These are phyloP conservation scores for Priceomyces castillae DNA, from an alignment of 805 yeast genomes.

Conservation along the genomic window DNA sequence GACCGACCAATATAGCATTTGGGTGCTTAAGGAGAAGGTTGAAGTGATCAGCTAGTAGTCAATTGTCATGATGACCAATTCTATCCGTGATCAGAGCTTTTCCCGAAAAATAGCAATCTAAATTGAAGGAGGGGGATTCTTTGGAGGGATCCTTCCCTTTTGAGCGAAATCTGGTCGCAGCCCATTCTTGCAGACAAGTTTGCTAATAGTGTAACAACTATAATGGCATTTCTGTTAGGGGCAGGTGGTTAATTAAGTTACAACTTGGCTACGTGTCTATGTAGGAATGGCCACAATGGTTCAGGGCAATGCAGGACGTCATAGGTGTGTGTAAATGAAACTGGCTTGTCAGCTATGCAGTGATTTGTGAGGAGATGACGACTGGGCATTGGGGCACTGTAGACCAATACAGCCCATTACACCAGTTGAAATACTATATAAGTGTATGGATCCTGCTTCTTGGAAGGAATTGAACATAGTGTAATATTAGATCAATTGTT, in stretches of 20 bases:
- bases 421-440: not conserved
- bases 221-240: too few species aligned
- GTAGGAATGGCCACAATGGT: not conserved
- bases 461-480: not conserved
- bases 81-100: too few species aligned
- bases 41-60: too few species aligned
- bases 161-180: not conserved
- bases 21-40: too few species aligned
- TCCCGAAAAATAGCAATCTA: too few species aligned
- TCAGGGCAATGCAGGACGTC: not conserved
- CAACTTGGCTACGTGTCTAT: not conserved
- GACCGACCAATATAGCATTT: too few species aligned
- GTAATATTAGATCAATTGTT: not conserved
- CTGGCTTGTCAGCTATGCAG: not conserved
- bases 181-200: not conserved
- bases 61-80: too few species aligned
- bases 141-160: too few species aligned
- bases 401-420: too few species aligned
- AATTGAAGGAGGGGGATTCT: too few species aligned
- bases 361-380: not conserved
- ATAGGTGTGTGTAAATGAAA: slow-evolving; percentile 1
- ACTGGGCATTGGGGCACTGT: not conserved
- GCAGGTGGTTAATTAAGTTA: not conserved
- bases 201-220: not conserved
- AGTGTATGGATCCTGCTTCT: not conserved